Percentiles rank a stretch among this genome's conserved stretches.
Conservation (phyloP, 306 rosid genomes). For the Castanea crenata region DNA sequence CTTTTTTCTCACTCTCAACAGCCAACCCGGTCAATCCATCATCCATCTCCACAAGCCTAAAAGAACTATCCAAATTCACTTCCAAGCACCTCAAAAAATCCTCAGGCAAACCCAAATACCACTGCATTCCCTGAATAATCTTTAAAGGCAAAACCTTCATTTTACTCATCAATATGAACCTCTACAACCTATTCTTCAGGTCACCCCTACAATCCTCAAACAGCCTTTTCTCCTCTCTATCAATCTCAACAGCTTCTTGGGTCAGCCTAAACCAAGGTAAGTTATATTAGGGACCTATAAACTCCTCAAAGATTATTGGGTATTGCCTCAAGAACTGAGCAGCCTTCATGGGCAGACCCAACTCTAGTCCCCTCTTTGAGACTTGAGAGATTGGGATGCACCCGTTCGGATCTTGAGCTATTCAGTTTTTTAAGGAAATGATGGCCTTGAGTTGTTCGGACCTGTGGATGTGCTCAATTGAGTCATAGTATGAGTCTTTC, state of each 20-base stretch:
- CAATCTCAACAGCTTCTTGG: slow-evolving; percentile 68
- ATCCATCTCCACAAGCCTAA: slow-evolving; percentile 71
- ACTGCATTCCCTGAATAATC: slow-evolving; percentile 78
- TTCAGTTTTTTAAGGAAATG: slow-evolving; percentile 66
- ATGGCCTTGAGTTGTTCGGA: slow-evolving; percentile 63
- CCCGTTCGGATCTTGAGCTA: slow-evolving; percentile 52
- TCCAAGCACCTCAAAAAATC: slow-evolving; percentile 53
- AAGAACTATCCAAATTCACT: slow-evolving; percentile 61
- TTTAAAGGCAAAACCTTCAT: slow-evolving; percentile 66
- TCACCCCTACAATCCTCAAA: slow-evolving; percentile 63
- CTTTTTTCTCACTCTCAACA: slow-evolving; percentile 42
- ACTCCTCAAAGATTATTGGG: slow-evolving; percentile 85
- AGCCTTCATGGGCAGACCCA: slow-evolving; percentile 73
- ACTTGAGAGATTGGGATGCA: slow-evolving; percentile 77
- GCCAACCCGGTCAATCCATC: slow-evolving; percentile 68
- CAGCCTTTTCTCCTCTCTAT: slow-evolving; percentile 61
- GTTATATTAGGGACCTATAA: slow-evolving; percentile 61
- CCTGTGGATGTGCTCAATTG: slow-evolving; percentile 63
- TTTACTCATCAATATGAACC: slow-evolving; percentile 70
- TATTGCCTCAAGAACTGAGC: slow-evolving; percentile 71
- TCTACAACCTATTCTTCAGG: slow-evolving; percentile 63
- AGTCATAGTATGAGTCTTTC: slow-evolving; percentile 69
- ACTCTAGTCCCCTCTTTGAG: slow-evolving; percentile 58
- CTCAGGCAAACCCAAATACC: slow-evolving; percentile 88
- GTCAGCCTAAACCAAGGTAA: slow-evolving; percentile 90